Percentiles rank a stretch among this genome's conserved stretches.
phyloP scores from a whole-genome alignment of 306 rosid species.

The Clitoria ternatea region DNA sequence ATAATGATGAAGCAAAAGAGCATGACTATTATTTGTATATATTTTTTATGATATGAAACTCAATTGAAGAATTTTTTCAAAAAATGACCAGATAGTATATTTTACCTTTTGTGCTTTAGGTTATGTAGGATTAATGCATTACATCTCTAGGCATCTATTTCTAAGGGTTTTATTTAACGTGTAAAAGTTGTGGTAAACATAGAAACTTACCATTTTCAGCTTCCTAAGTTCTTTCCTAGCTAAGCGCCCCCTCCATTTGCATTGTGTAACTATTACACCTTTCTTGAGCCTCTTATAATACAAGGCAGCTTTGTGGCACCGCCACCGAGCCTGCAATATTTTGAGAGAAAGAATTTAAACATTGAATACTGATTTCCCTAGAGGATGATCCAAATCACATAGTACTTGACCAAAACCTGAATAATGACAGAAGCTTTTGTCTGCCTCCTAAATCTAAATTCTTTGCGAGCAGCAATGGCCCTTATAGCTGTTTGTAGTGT shows the following conservation, averaged over 20 bases:
- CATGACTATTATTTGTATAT: background rate
- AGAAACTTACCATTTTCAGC: conserved; percentile 73
- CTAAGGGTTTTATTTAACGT: conserved; percentile 6
- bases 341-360: conserved; percentile 17
- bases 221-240: conserved; percentile 83
- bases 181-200: conserved; percentile 12
- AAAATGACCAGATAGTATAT: conserved; percentile 10
- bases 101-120: background rate
- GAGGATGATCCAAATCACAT: conserved; percentile 17
- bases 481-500: conserved; percentile 79
- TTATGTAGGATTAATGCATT: background rate
- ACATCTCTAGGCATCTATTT: background rate
- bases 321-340: conserved; percentile 78
- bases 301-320: conserved; percentile 65
- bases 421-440: conserved; percentile 71
- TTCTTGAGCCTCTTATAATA: conserved; percentile 75
- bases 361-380: background rate
- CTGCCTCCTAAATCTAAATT: conserved; percentile 66
- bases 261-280: conserved; percentile 70
- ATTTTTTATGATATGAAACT: conserved; percentile 2
- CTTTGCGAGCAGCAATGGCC: conserved; percentile 73
- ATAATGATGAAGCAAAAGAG: background rate
- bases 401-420: conserved; percentile 54
- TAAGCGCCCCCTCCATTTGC: conserved; percentile 79
- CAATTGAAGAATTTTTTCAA: background rate